Conservation (phyloP, 2,329 filamentous ascomycete genomes). For the Arthroderma uncinatum region DNA sequence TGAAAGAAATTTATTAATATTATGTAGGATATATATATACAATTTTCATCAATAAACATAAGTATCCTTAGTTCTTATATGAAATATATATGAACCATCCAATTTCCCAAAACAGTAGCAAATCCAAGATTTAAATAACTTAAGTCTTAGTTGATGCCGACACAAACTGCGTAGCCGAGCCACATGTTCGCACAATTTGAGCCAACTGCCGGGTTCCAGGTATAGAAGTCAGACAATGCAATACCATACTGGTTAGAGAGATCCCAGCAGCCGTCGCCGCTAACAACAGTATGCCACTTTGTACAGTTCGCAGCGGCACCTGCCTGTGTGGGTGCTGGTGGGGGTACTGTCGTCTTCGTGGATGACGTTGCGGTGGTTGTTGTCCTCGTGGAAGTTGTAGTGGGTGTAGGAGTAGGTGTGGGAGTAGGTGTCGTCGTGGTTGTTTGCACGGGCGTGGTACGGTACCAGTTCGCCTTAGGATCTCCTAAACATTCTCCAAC, state of each 20-base stretch:
- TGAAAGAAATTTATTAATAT: too few relatives aligned
- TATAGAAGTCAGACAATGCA: neutral
- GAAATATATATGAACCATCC: too few relatives aligned
- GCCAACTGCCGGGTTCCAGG: constrained; percentile 9
- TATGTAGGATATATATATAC: too few relatives aligned
- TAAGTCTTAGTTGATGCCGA: neutral
- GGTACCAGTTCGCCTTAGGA: constrained; percentile 10
- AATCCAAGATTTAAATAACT: too few relatives aligned
- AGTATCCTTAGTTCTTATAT: too few relatives aligned
- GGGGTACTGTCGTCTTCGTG: too few relatives aligned
- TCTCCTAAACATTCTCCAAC: constrained; percentile 10
- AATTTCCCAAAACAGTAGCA: too few relatives aligned
- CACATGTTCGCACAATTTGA: neutral
- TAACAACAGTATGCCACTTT: neutral
- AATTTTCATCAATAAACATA: too few relatives aligned
- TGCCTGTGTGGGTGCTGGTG: constrained; percentile 6
- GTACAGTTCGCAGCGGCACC: constrained; percentile 4
- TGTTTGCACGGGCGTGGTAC: neutral
- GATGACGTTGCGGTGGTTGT: too few relatives aligned
- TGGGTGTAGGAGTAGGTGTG: too few relatives aligned
- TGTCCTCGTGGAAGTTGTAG: neutral
- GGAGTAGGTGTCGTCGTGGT: neutral
- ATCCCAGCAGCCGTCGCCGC: neutral
- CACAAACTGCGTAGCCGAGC: constrained; percentile 7
- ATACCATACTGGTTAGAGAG: neutral